A percentile compares a stretch with the other conserved stretches of the same genome.
Conservation (phyloP, 306 rosid genomes). For the Benincasa hispida region DNA sequence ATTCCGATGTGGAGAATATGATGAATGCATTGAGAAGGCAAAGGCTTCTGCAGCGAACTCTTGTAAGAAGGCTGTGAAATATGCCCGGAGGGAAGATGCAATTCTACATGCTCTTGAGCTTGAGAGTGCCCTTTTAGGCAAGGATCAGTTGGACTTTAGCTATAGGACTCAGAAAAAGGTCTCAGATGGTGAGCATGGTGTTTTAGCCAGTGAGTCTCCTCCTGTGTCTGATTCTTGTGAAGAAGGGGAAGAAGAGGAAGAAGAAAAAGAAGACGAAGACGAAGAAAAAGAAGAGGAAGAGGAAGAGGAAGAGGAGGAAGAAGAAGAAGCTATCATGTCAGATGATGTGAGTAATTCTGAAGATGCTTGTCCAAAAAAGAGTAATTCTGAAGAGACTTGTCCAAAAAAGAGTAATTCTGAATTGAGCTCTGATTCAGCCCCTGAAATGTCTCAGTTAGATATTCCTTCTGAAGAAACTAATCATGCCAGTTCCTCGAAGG, state of each 20-base stretch:
- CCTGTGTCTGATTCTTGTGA: conserved; percentile 33
- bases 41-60: conserved; percentile 74
- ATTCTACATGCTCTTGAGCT: conserved; percentile 95
- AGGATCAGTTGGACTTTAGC: conserved; percentile 34
- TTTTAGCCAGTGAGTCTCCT: conserved; percentile 46
- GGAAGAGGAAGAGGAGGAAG: not conserved
- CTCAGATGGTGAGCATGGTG: conserved; percentile 34
- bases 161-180: conserved; percentile 24
- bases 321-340: conserved; percentile 22
- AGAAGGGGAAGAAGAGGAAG: not conserved
- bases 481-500: conserved; percentile 53
- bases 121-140: conserved; percentile 61
- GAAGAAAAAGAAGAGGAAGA: not conserved
- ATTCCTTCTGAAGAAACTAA: conserved; percentile 86
- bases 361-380: conserved; percentile 20
- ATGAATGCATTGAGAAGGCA: conserved; percentile 88
- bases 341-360: conserved; percentile 50
- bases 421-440: conserved; percentile 59
- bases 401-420: conserved; percentile 37
- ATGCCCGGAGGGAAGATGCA: conserved; percentile 98
- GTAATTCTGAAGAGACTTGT: conserved; percentile 43
- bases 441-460: conserved; percentile 72
- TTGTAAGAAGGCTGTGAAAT: conserved; percentile 79
- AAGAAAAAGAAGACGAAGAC: not conserved
- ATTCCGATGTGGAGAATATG: conserved; percentile 93